These are phyloP conservation scores for Talaromyces atroroseus DNA, from an alignment of 2,329 filamentous ascomycete genomes.

Conservation along the genomic window DNA sequence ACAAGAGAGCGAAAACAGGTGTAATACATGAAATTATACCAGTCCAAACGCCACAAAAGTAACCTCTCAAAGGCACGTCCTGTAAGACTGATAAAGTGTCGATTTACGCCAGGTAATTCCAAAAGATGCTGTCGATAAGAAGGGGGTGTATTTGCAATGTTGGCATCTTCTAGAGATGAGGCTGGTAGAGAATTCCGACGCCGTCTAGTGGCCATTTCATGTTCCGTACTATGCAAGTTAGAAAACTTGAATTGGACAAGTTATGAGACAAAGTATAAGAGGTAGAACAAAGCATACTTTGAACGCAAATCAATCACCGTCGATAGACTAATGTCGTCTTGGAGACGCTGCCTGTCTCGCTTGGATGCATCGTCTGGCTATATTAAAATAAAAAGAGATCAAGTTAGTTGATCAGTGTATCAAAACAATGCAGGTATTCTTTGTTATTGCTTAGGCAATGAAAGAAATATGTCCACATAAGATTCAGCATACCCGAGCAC, in stretches of 20 bases:
- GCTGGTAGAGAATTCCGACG: slow-evolving; percentile 37
- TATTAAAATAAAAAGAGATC: neutral
- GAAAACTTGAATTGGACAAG: slow-evolving; percentile 9
- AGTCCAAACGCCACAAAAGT: slow-evolving; percentile 63
- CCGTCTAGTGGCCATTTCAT: slow-evolving; percentile 62
- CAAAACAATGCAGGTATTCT: neutral
- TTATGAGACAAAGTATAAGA: slow-evolving; percentile 16
- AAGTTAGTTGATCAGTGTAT: neutral
- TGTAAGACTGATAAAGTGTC: slow-evolving; percentile 67
- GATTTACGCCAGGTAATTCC: slow-evolving; percentile 59
- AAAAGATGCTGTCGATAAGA: slow-evolving; percentile 50
- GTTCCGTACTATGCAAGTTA: slow-evolving; percentile 57
- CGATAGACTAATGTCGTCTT: slow-evolving; percentile 57
- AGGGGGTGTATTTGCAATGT: slow-evolving; percentile 38
- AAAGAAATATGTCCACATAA: too few relatives aligned
- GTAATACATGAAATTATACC: slow-evolving; percentile 58
- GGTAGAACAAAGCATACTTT: slow-evolving; percentile 45
- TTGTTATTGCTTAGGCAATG: neutral
- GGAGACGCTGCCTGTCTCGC: slow-evolving; percentile 57
- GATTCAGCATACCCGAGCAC: slow-evolving; percentile 50
- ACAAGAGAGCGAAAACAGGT: neutral
- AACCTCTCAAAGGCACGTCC: slow-evolving; percentile 64
- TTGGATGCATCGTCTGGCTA: slow-evolving; percentile 63
- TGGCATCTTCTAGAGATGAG: slow-evolving; percentile 18
- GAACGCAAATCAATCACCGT: slow-evolving; percentile 77